Conservation (phyloP, 805 yeast species). For the Wickerhamiella musiphila region DNA sequence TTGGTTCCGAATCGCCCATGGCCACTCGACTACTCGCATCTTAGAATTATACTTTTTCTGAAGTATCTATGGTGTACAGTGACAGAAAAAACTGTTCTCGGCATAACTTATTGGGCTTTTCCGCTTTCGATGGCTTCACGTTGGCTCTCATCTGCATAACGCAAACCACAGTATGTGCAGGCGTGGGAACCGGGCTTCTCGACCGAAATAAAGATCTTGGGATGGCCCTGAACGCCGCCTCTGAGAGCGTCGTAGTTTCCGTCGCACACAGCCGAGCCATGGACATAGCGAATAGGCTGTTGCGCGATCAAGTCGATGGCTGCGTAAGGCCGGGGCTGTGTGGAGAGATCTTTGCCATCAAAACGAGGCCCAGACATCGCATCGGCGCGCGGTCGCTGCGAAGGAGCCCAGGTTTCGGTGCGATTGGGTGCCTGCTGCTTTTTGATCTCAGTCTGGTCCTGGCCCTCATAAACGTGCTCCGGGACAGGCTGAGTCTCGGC, state of each 20-base stretch:
- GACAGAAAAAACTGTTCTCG: not conserved
- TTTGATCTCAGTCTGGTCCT: conserved; percentile 12
- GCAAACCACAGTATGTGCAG: conserved; percentile 52
- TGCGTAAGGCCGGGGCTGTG: conserved; percentile 66
- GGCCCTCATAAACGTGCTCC: conserved; percentile 11
- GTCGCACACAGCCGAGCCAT: conserved; percentile 60
- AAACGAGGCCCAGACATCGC: conserved; percentile 47
- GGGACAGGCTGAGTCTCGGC: conserved; percentile 7
- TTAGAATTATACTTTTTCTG: too few species aligned
- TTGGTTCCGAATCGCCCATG: too few species aligned
- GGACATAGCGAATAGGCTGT: conserved; percentile 51
- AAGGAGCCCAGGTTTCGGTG: conserved; percentile 47
- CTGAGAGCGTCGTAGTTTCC: conserved; percentile 38
- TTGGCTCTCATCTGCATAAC: conserved; percentile 17
- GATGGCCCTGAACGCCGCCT: conserved; percentile 56
- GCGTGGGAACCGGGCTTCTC: conserved; percentile 56
- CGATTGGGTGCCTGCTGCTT: conserved; percentile 63
- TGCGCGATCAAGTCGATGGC: conserved; percentile 70
- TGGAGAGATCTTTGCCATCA: conserved; percentile 45
- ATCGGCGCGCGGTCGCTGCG: conserved; percentile 44
- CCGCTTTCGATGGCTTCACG: conserved; percentile 13
- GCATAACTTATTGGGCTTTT: conserved; percentile 3
- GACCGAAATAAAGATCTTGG: conserved; percentile 63
- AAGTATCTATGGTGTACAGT: too few species aligned
- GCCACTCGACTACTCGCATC: too few species aligned